Conservation (phyloP, 768 basidiomycete species). For the Leccinum barrowsii region DNA sequence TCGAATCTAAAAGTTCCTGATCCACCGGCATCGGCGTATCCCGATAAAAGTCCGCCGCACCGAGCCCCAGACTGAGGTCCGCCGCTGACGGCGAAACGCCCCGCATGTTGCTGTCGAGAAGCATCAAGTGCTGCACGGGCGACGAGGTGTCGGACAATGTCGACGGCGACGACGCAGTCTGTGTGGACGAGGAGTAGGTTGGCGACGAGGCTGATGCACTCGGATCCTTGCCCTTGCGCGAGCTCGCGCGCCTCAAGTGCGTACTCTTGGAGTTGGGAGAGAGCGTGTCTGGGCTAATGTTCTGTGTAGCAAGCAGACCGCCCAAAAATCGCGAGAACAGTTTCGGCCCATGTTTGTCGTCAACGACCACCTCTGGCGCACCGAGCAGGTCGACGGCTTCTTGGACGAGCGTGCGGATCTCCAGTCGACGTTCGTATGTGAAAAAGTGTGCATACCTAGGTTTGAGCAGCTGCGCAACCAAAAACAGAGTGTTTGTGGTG, state of each 20-base stretch:
- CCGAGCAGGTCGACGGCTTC: constrained; percentile 64
- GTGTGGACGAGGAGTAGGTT: background rate
- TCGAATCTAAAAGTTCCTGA: constrained; percentile 55
- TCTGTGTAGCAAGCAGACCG: constrained; percentile 62
- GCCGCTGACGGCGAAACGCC: constrained; percentile 9
- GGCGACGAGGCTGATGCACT: constrained; percentile 4
- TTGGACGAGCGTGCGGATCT: constrained; percentile 63
- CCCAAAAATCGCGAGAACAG: constrained; percentile 78
- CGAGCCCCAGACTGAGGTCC: constrained; percentile 11
- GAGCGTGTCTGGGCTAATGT: constrained; percentile 26
- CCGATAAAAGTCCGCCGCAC: constrained; percentile 43
- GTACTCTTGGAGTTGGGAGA: constrained; percentile 17
- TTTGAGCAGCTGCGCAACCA: constrained; percentile 58
- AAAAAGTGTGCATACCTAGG: constrained; percentile 68
- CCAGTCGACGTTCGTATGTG: constrained; percentile 50
- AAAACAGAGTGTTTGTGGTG: background rate
- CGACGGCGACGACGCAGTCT: constrained; percentile 24
- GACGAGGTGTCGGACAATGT: constrained; percentile 39
- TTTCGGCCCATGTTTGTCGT: constrained; percentile 78
- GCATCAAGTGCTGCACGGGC: constrained; percentile 30
- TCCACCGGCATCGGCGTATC: constrained; percentile 51
- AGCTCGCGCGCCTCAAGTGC: constrained; percentile 17
- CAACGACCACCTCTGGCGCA: constrained; percentile 69
- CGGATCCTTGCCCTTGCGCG: constrained; percentile 15
- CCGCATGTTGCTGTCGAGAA: constrained; percentile 36